Evolutionary conservation across 306 rosid species (phyloP).

Genomic region (cucumber (Cucumis sativus)): DNA sequence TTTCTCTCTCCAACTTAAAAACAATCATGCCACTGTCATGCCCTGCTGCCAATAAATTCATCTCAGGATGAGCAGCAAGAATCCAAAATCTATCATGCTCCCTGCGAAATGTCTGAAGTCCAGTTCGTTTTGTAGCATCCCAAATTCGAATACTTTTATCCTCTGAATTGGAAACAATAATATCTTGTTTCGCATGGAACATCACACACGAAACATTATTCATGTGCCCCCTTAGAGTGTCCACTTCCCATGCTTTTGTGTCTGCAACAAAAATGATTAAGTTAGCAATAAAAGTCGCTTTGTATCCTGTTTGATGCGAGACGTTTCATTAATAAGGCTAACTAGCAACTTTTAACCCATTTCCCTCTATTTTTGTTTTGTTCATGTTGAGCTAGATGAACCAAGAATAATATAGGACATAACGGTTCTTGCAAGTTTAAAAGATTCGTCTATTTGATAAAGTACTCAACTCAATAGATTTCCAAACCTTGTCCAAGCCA

Average conservation of each 20-base stretch:
- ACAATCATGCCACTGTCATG: slow-evolving; percentile 98
- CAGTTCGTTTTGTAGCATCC: slow-evolving; percentile 91
- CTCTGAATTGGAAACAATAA: slow-evolving; percentile 89
- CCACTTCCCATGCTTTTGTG: slow-evolving; percentile 97
- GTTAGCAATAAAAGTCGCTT: background rate
- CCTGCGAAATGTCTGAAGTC: slow-evolving; percentile 87
- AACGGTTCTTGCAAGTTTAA: background rate
- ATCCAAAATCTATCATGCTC: slow-evolving; percentile 98
- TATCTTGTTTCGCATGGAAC: slow-evolving; percentile 93
- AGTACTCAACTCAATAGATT: background rate
- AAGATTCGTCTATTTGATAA: background rate
- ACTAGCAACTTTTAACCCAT: background rate
- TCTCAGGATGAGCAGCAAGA: slow-evolving; percentile 89
- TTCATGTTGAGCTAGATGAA: background rate
- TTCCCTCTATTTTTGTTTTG: background rate
- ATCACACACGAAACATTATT: slow-evolving; percentile 91
- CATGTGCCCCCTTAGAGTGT: slow-evolving; percentile 93
- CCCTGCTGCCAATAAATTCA: slow-evolving; percentile 94
- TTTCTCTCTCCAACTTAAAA: slow-evolving; percentile 86
- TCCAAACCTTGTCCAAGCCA: background rate
- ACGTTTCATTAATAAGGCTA: background rate
- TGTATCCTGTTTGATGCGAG: background rate
- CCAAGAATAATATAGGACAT: background rate
- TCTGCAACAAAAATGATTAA: slow-evolving; percentile 32
- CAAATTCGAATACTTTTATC: slow-evolving; percentile 92